Conservation (phyloP, 306 rosid genomes). For the Corylus heterophylla region DNA sequence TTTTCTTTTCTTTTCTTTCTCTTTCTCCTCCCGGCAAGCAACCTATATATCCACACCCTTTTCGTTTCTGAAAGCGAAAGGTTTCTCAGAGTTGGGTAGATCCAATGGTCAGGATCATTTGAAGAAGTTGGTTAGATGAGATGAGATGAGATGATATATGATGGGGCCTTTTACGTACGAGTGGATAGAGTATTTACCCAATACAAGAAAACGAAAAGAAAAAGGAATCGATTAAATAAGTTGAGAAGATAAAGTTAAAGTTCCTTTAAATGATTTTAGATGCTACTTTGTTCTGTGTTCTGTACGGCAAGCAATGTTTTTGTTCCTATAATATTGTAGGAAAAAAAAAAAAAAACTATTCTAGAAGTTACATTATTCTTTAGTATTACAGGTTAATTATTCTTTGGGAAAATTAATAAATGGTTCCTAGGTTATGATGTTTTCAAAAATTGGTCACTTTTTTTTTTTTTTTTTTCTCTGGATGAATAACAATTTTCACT, state of each 20-base stretch:
- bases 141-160: too few relatives aligned
- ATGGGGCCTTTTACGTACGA: neutral
- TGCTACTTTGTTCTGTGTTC: too few relatives aligned
- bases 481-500: too few relatives aligned
- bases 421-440: too few relatives aligned
- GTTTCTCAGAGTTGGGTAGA: constrained; percentile 10
- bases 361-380: too few relatives aligned
- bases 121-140: neutral
- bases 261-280: neutral
- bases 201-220: neutral
- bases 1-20: constrained; percentile 16
- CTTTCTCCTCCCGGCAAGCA: constrained; percentile 49
- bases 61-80: constrained; percentile 28
- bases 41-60: constrained; percentile 17
- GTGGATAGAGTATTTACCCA: neutral
- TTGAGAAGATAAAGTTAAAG: neutral
- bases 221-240: neutral
- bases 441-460: too few relatives aligned
- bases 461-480: too few relatives aligned
- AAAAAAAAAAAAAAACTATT: too few relatives aligned
- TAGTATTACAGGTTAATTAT: too few relatives aligned
- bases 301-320: too few relatives aligned
- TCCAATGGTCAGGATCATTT: neutral
- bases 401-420: too few relatives aligned
- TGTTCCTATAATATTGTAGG: too few relatives aligned